A percentile compares a stretch with the other conserved stretches of the same genome.
Conservation (phyloP, 257 asterid species). For the Gentiana dahurica region DNA sequence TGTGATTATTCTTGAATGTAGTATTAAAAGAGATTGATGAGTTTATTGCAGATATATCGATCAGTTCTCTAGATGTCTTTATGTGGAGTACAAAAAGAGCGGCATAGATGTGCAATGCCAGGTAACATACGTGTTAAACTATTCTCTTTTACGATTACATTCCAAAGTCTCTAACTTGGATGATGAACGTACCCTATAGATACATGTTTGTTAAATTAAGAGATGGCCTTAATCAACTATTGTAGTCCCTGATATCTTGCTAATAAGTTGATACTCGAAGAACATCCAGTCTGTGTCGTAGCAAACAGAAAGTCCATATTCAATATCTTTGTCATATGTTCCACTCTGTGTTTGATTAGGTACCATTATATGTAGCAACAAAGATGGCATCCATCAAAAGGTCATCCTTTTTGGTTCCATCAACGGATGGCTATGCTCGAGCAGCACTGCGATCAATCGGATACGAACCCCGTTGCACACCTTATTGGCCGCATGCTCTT, state of each 20-base stretch:
- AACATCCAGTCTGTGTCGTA: too few relatives aligned
- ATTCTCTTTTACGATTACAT: not conserved
- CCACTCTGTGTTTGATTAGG: constrained; percentile 23
- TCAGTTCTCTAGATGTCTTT: constrained; percentile 74
- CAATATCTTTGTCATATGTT: too few relatives aligned
- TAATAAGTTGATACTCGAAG: too few relatives aligned
- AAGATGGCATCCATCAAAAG: constrained; percentile 79
- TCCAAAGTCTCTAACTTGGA: too few relatives aligned
- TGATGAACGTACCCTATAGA: too few relatives aligned
- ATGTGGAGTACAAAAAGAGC: constrained; percentile 73
- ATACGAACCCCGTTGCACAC: constrained; percentile 73
- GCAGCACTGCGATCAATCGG: constrained; percentile 68
- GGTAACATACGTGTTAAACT: constrained; percentile 24
- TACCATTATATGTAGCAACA: constrained; percentile 75
- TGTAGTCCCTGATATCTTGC: too few relatives aligned
- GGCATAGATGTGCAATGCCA: constrained; percentile 95
- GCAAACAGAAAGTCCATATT: too few relatives aligned
- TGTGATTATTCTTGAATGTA: too few relatives aligned
- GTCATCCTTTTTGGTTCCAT: constrained; percentile 75
- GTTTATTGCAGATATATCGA: constrained; percentile 49
- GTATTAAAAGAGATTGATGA: not conserved
- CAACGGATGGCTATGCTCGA: constrained; percentile 66
- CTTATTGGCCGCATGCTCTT: constrained; percentile 79
- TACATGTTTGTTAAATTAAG: too few relatives aligned
- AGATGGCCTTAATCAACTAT: too few relatives aligned